Percentiles rank a stretch among this genome's conserved stretches.
phyloP scores from a whole-genome alignment of 164 flowering plant genomes.

The Liriodendron chinense region DNA sequence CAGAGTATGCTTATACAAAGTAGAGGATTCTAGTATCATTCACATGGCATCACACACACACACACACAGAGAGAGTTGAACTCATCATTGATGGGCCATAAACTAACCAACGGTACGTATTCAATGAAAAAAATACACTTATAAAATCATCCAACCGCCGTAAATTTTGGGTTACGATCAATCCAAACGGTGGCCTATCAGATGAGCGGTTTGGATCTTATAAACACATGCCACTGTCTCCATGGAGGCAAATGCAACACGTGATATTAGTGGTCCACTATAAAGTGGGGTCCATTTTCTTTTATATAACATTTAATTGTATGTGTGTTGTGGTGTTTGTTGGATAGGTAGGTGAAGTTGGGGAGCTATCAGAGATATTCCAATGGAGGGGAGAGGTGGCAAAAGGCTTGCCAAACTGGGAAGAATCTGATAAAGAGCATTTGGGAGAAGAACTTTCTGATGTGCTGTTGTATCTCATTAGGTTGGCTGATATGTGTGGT shows the following conservation, averaged over 20 bases:
- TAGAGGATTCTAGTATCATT: no score
- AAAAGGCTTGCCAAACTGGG: slow-evolving; percentile 59
- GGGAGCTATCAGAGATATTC: slow-evolving; percentile 31
- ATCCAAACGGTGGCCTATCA: background rate
- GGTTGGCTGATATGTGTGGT: slow-evolving; percentile 63
- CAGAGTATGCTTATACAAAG: no score
- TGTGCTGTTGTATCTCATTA: slow-evolving; percentile 57
- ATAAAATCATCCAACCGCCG: no score
- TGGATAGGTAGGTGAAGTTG: slow-evolving; percentile 27
- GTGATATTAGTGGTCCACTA: background rate
- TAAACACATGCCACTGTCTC: background rate
- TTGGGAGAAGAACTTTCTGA: slow-evolving; percentile 66
- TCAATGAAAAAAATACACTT: no score
- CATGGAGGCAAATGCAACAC: background rate
- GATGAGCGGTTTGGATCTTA: background rate
- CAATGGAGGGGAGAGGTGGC: slow-evolving; percentile 35
- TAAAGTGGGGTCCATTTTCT: background rate
- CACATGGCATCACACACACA: no score
- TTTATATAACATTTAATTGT: background rate
- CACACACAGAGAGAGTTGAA: no score
- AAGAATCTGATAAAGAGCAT: slow-evolving; percentile 60
- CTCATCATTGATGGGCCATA: no score
- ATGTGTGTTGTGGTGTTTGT: background rate
- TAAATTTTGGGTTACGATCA: background rate
- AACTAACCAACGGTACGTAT: no score